Base-by-base conservation (phyloP, 345 rosid species). In the Luvunga scandens region DNA sequence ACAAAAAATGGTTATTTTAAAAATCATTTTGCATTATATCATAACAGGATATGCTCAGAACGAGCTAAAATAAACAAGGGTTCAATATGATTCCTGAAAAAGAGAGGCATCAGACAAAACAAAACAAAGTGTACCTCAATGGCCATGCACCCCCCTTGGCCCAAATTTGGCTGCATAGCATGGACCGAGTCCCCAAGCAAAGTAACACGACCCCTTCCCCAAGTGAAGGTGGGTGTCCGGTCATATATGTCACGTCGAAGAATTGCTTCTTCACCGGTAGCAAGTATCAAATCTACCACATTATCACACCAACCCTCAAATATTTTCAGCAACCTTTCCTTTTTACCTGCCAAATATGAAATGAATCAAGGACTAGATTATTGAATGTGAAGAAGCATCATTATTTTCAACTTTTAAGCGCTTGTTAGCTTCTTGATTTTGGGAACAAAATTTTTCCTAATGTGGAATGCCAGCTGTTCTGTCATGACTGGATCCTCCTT, bases 81-180 rank as follows among this genome's bases (percentile, higher is more conserved):
- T 38, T 31, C 38, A 57, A 6, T 34, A 76, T n/a, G 53, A 28
- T 75, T 69, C 24, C 25, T 14, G 39, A 34, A 28, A 9, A 38
- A 53, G 28, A 62, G 16, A 75, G 28, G 42, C 34, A 24, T 38
- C 55, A 19, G 45, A 16, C 66, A 61, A 59, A 75, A 66, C 42
- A 72, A 64, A 60, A 66, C 25, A 71, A 85, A 72, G 36, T 25
- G 50, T 86, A 95, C 98, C 92, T 96, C 98, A 83, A 96, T 91
- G 69, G 98, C 99, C 98, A 96, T 96, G 82, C 98, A 96, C 31
- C 97, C 99, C 36, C 97, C 98, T 89, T 96, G 98, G 42, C 98
- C 98, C 93, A 94, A 59, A 80, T 92, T 96, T 36, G 98, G 98
- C 78, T 94, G 99, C 98, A 96, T 90, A 14, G 99, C 98, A 84